phyloP scores from a whole-genome alignment of 495 filamentous ascomycete species.

The Penicillium nucicola region DNA sequence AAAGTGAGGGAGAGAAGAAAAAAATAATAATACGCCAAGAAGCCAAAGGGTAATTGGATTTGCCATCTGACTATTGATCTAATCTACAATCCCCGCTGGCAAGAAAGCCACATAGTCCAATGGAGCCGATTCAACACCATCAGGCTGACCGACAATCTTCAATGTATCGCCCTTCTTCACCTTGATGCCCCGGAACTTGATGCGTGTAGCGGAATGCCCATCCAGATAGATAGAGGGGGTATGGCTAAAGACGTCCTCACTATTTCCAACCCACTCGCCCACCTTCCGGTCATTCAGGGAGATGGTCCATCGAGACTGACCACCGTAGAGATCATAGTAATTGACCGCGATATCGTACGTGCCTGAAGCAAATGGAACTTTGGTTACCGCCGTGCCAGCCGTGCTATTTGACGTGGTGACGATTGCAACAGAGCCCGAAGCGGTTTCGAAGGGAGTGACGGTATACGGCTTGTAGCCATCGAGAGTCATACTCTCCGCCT shows the following conservation, averaged over 20 bases:
- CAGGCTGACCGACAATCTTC: constrained; percentile 55
- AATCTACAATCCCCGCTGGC: constrained; percentile 59
- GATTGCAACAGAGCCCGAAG: constrained; percentile 47
- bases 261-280: constrained; percentile 56
- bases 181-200: constrained; percentile 52
- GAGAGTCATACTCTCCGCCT: constrained; percentile 61
- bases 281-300: constrained; percentile 50
- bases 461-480: constrained; percentile 48
- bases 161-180: constrained; percentile 53
- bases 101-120: constrained; percentile 65
- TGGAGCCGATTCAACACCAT: constrained; percentile 60
- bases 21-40: too few species aligned
- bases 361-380: constrained; percentile 45
- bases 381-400: constrained; percentile 45
- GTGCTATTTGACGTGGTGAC: constrained; percentile 48
- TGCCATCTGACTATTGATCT: too few species aligned
- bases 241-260: constrained; percentile 54
- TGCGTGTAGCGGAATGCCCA: constrained; percentile 59
- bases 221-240: constrained; percentile 55
- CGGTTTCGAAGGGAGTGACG: constrained; percentile 54
- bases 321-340: constrained; percentile 61
- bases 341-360: constrained; percentile 62
- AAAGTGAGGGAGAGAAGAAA: not conserved
- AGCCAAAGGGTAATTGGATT: too few species aligned
- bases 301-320: constrained; percentile 50